Percentiles rank a stretch among this genome's conserved stretches.
These are phyloP conservation scores for Serendipita vermifera DNA, from an alignment of 768 basidiomycete species.

Conservation along the genomic window DNA sequence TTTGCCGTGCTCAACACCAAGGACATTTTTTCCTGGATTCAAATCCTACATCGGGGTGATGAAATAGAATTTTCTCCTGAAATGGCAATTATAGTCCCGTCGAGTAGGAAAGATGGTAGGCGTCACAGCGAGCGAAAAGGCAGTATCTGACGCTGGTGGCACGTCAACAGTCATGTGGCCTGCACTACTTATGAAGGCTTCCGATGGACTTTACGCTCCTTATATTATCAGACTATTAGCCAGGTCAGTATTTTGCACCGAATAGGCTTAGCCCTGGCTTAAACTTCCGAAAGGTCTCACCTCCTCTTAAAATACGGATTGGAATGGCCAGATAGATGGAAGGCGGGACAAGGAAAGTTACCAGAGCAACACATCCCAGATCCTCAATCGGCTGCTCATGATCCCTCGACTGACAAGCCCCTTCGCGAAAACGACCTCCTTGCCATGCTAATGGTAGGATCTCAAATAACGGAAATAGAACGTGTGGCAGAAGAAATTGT, in stretches of 20 bases:
- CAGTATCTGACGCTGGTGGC: no score
- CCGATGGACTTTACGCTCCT: slow-evolving; percentile 2
- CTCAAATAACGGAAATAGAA: slow-evolving; percentile 5
- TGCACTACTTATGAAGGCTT: slow-evolving; percentile 6
- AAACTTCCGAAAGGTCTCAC: neutral
- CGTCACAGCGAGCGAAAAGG: neutral
- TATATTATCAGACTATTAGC: slow-evolving; percentile 4
- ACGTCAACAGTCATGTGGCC: slow-evolving; percentile 2
- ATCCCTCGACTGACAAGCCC: neutral
- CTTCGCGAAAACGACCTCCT: neutral
- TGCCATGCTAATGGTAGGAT: slow-evolving; percentile 2
- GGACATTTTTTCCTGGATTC: slow-evolving; percentile 7
- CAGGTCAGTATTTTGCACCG: neutral
- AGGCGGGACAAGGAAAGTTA: slow-evolving; percentile 1
- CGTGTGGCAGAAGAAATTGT: slow-evolving; percentile 3
- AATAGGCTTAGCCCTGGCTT: neutral
- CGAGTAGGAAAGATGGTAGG: neutral
- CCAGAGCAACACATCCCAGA: slow-evolving; percentile 6
- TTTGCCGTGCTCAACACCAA: slow-evolving; percentile 4
- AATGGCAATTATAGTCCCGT: slow-evolving; percentile 7
- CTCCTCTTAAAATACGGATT: slow-evolving; percentile 5
- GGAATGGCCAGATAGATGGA: slow-evolving; percentile 10
- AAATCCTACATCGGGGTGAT: slow-evolving; percentile 1
- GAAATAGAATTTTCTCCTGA: slow-evolving; percentile 9
- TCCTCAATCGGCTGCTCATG: slow-evolving; percentile 5